These are phyloP conservation scores for Zelonia costaricensis DNA, from an alignment of 208 protist genomes.

Conservation along the genomic window DNA sequence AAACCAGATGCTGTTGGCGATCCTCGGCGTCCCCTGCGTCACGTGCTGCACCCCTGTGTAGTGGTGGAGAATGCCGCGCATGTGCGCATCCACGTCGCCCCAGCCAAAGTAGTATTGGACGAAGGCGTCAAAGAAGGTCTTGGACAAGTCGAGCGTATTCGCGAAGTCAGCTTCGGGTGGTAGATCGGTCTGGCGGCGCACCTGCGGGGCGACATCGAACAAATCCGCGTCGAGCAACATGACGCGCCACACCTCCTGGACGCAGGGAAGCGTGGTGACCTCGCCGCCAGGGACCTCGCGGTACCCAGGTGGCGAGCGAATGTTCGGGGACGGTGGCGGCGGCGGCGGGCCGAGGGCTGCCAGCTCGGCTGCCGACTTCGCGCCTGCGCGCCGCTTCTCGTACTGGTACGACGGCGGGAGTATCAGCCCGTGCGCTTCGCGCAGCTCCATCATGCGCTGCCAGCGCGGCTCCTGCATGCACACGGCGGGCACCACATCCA, in stretches of 20 bases:
- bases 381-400: not conserved
- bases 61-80: slow-evolving; percentile 30
- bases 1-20: slow-evolving; percentile 75
- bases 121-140: slow-evolving; percentile 32
- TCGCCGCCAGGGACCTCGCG: slow-evolving; percentile 25
- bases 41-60: slow-evolving; percentile 58
- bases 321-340: slow-evolving; percentile 6
- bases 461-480: slow-evolving; percentile 29
- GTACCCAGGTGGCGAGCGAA: slow-evolving; percentile 65
- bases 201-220: slow-evolving; percentile 51
- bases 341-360: slow-evolving; percentile 6
- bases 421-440: slow-evolving; percentile 44
- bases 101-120: slow-evolving; percentile 16
- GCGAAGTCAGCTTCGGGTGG: not conserved
- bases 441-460: slow-evolving; percentile 48
- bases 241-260: slow-evolving; percentile 55
- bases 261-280: slow-evolving; percentile 28
- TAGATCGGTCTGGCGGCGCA: not conserved
- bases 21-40: slow-evolving; percentile 9
- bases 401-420: slow-evolving; percentile 31
- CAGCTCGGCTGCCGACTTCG: not conserved
- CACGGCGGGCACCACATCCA: slow-evolving; percentile 44
- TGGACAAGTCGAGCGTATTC: not conserved
- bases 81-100: not conserved
- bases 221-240: slow-evolving; percentile 48